Evolutionary conservation across 2,329 filamentous ascomycete species (phyloP).

Genomic region (Ceratocystis cubensis): DNA sequence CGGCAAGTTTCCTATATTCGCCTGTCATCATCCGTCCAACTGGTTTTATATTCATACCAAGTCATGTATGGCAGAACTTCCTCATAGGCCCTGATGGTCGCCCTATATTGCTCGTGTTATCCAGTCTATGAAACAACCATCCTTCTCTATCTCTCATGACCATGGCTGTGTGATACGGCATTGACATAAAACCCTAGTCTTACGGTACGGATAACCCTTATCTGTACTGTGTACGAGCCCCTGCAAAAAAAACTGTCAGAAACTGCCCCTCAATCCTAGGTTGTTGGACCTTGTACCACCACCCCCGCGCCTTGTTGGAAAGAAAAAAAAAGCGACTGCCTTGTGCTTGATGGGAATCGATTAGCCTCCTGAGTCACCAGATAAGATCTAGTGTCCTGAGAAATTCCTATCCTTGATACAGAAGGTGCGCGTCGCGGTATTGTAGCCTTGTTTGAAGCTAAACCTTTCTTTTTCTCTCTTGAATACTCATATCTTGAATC

Average conservation of each 20-base stretch:
- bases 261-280: not conserved
- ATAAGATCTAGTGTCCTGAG: not conserved
- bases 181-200: not conserved
- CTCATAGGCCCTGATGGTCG: no score
- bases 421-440: not conserved
- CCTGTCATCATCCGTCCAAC: no score
- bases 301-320: not conserved
- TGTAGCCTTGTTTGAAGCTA: not conserved
- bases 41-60: no score
- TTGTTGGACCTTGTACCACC: not conserved
- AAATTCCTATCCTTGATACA: not conserved
- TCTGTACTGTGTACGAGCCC: not conserved
- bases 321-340: constrained; percentile 2
- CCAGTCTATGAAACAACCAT: not conserved
- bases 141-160: not conserved
- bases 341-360: not conserved
- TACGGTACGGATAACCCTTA: not conserved
- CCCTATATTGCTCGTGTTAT: not conserved
- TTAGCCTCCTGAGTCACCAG: constrained; percentile 1
- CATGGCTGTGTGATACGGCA: not conserved
- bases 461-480: not conserved
- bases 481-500: not conserved
- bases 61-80: no score
- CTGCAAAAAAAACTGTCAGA: not conserved
- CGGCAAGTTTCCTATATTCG: no score